phyloP scores from a whole-genome alignment of 352 stramenopile genomes.

The Phytophthora tubulina region DNA sequence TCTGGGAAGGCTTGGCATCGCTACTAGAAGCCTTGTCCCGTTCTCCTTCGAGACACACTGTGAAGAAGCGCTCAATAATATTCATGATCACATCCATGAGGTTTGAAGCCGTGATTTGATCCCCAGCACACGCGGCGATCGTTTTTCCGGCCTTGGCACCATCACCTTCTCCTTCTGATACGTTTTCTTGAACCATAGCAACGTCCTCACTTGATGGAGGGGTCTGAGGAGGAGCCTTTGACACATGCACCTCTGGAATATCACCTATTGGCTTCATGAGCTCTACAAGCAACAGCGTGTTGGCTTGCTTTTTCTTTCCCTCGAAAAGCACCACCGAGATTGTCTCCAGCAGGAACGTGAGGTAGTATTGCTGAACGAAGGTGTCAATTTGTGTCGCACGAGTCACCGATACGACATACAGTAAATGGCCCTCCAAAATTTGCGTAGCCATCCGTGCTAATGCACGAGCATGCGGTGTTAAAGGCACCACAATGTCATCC shows the following conservation, averaged over 20 bases:
- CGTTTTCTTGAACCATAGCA: slow-evolving; percentile 39
- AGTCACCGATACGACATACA: slow-evolving; percentile 55
- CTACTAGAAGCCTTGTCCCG: neutral
- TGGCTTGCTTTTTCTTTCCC: slow-evolving; percentile 79
- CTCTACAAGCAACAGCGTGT: slow-evolving; percentile 76
- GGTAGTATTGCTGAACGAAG: slow-evolving; percentile 81
- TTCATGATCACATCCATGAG: slow-evolving; percentile 69
- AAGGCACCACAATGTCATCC: slow-evolving; percentile 62
- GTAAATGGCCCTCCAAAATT: slow-evolving; percentile 59
- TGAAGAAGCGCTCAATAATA: slow-evolving; percentile 54
- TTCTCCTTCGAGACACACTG: slow-evolving; percentile 39
- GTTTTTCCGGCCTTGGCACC: slow-evolving; percentile 28
- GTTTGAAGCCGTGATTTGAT: slow-evolving; percentile 48
- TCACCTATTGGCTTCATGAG: slow-evolving; percentile 58
- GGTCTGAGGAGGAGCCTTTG: neutral
- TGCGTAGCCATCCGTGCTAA: slow-evolving; percentile 57
- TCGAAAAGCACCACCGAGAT: slow-evolving; percentile 80
- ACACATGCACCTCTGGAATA: slow-evolving; percentile 24
- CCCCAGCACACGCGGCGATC: slow-evolving; percentile 36
- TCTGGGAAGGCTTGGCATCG: slow-evolving; percentile 46
- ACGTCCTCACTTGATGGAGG: slow-evolving; percentile 37
- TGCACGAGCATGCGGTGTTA: slow-evolving; percentile 68
- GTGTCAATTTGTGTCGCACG: slow-evolving; percentile 57
- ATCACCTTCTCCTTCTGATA: slow-evolving; percentile 14
- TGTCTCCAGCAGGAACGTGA: slow-evolving; percentile 84